A percentile compares a stretch with the other conserved stretches of the same genome.
phyloP scores from a whole-genome alignment of 2,329 filamentous ascomycete species.

The Epichloe aotearoae region DNA sequence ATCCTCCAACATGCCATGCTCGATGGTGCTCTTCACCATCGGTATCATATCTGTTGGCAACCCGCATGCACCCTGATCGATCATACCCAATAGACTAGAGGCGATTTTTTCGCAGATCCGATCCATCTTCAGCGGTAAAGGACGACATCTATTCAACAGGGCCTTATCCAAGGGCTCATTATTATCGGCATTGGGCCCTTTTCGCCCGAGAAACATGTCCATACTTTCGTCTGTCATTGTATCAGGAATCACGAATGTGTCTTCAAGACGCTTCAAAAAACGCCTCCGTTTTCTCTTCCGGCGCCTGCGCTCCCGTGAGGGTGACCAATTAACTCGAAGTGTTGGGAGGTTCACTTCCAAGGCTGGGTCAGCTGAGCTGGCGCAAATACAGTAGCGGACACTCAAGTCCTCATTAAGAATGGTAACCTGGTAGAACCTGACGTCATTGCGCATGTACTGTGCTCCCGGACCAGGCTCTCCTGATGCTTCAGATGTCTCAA shows the following conservation, averaged over 20 bases:
- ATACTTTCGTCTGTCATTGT: conserved; percentile 16
- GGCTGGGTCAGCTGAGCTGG: conserved; percentile 12
- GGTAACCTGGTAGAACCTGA: conserved; percentile 35
- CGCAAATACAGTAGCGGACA: conserved; percentile 26
- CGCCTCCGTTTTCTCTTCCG: conserved; percentile 17
- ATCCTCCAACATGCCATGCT: conserved; percentile 13
- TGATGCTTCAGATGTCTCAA: conserved; percentile 7
- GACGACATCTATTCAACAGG: not conserved
- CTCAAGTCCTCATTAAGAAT: conserved; percentile 29
- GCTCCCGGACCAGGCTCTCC: conserved; percentile 13
- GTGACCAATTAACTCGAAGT: conserved; percentile 13
- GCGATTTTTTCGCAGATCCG: conserved; percentile 11
- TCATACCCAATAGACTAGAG: conserved; percentile 8
- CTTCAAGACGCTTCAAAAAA: conserved; percentile 16
- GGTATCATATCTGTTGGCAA: conserved; percentile 15
- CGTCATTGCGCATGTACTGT: conserved; percentile 18
- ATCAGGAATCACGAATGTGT: conserved; percentile 25
- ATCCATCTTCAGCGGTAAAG: conserved; percentile 13
- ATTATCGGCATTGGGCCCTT: not conserved
- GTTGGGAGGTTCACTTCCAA: conserved; percentile 17
- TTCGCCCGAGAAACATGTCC: conserved; percentile 7
- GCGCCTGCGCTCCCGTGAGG: conserved; percentile 11
- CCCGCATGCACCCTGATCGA: conserved; percentile 9
- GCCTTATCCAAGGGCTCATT: not conserved
- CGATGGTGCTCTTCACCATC: conserved; percentile 14